A percentile compares a stretch with the other conserved stretches of the same genome.
Evolutionary conservation across 257 asterid species (phyloP).

Genomic region (Ilex asprella): DNA sequence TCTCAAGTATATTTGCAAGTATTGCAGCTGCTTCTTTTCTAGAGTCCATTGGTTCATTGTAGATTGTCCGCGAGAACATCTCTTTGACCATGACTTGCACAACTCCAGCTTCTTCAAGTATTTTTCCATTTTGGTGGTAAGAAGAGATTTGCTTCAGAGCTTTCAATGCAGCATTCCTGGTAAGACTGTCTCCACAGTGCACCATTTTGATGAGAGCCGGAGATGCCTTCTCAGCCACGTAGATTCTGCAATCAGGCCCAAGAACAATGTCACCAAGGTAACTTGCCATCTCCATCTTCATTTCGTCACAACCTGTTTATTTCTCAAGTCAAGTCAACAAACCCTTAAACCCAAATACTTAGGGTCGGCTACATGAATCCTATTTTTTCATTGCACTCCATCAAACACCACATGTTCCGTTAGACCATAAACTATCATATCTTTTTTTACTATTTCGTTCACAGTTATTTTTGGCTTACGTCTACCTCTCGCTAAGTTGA

Average conservation of each 20-base stretch:
- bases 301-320: constrained; percentile 54
- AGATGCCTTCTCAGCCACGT: constrained; percentile 63
- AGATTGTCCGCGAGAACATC: constrained; percentile 41
- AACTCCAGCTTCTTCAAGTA: constrained; percentile 53
- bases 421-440: too few relatives aligned
- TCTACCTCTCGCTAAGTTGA: too few relatives aligned
- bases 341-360: too few relatives aligned
- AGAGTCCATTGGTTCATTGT: constrained; percentile 39
- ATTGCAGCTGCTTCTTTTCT: constrained; percentile 54
- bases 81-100: constrained; percentile 58
- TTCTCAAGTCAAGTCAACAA: background rate
- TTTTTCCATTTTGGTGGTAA: constrained; percentile 40
- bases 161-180: constrained; percentile 58
- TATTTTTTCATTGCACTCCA: too few relatives aligned
- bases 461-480: too few relatives aligned
- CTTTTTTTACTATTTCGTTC: too few relatives aligned
- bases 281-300: constrained; percentile 58
- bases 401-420: too few relatives aligned
- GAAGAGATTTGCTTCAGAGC: constrained; percentile 59
- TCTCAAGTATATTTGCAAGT: constrained; percentile 67
- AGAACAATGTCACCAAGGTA: constrained; percentile 53
- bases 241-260: constrained; percentile 42
- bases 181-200: constrained; percentile 33
- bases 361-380: too few relatives aligned
- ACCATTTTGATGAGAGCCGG: constrained; percentile 64